Evolutionary conservation across 495 filamentous ascomycete species (phyloP).

Genomic region (Cercophora newfieldiana): DNA sequence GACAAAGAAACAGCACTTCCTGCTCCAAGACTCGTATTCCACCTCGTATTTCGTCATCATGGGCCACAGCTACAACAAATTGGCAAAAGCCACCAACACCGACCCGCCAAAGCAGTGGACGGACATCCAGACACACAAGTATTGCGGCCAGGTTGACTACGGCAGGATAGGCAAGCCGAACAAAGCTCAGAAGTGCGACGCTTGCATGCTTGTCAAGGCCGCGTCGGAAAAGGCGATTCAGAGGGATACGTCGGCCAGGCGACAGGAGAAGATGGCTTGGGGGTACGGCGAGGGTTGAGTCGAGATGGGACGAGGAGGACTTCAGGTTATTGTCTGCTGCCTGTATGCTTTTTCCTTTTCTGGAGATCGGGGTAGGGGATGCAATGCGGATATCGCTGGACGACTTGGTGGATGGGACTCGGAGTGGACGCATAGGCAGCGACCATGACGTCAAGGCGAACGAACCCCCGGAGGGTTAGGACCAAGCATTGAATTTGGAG

Average conservation of each 20-base stretch:
- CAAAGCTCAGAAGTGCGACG: slow-evolving; percentile 34
- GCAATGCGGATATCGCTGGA: no score
- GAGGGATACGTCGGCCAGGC: slow-evolving; percentile 16
- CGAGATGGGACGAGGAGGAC: not conserved
- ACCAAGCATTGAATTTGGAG: no score
- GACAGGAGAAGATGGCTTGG: slow-evolving; percentile 31
- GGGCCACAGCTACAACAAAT: slow-evolving; percentile 28
- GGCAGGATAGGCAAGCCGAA: slow-evolving; percentile 28
- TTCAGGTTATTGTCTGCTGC: not conserved
- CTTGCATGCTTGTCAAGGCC: slow-evolving; percentile 30
- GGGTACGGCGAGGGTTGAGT: not conserved
- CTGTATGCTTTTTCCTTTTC: not conserved
- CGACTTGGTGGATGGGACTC: no score
- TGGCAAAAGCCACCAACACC: slow-evolving; percentile 16
- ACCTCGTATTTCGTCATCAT: slow-evolving; percentile 19
- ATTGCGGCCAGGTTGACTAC: slow-evolving; percentile 29
- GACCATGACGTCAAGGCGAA: no score
- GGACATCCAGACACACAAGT: slow-evolving; percentile 29
- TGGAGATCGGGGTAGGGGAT: not conserved
- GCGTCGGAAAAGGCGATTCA: slow-evolving; percentile 11
- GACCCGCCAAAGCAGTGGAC: slow-evolving; percentile 28
- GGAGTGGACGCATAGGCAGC: no score
- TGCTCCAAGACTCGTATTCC: no score
- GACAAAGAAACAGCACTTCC: not conserved
- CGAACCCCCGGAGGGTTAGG: no score